Base-by-base conservation (phyloP, 129 eudicot species). In the Deinandra increscens region DNA sequence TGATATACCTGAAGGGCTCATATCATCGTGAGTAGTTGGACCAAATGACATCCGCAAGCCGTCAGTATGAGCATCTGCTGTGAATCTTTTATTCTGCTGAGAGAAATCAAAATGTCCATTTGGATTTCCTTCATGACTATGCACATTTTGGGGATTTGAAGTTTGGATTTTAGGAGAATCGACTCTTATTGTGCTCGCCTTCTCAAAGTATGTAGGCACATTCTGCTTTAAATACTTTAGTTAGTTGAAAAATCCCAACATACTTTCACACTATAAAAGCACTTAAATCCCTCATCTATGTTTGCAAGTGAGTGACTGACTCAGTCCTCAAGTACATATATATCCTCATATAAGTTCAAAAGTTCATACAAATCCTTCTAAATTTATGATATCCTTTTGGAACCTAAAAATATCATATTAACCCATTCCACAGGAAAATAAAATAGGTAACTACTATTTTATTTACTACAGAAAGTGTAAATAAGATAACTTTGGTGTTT, bases 191-290 rank as follows among this genome's bases (percentile, higher is more conserved):
- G 43, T 70, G 55, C 70, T 81, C 42, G 66, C 80, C 70, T 78
- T 79, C 56, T 74, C 87, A 66, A 84, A 77, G 20, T 84, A 72
- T 42, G 72, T 73, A 6, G 94, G 81, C 62, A 91, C 97, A 62
- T 76, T 80, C 97, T 89, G 90, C 70, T 44, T 78, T 63, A 64
- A 29, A 10, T 65, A 71, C 38, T 20, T 33, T 3, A 22, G 66
- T 76, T 29, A 66, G 58, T 54, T 41, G 10, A 55, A 55, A 23
- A 22, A 10, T 10, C 7, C n/a, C 54, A 5, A n/a, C 54, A 46
- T 46, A n/a, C 20, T 46, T 46, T 46, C 54, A 26, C 54, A 26
- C 54, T n/a, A 46, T 14, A 46, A 46, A n/a, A 46, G 20, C 54
- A 0, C 20, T 46, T 15, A 14, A 46, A 46, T 14, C 20, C 54